A percentile compares a stretch with the other conserved stretches of the same genome.
Evolutionary conservation across 768 basidiomycete species (phyloP).

Genomic region (Mrakia hoshinonis): DNA sequence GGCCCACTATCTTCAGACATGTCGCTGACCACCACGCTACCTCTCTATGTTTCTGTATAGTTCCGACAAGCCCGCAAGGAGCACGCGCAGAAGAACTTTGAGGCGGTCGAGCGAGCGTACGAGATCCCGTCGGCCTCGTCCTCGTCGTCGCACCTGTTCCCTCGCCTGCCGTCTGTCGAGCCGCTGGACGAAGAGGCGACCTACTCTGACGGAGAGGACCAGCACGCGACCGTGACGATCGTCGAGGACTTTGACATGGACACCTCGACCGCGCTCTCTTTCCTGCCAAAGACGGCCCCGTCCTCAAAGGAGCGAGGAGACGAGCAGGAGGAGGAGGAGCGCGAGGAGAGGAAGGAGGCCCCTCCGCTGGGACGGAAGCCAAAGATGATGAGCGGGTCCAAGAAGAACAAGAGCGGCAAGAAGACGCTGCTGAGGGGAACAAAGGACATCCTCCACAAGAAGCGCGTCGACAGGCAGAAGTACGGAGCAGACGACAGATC

Average conservation of each 20-base stretch:
- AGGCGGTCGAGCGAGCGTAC: constrained; percentile 25
- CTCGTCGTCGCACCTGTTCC: neutral
- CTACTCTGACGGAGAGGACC: constrained; percentile 26
- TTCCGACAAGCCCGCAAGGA: constrained; percentile 25
- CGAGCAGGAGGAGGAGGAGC: neutral
- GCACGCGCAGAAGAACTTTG: constrained; percentile 23
- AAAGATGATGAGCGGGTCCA: constrained; percentile 18
- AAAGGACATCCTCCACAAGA: constrained; percentile 16
- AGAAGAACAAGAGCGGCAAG: constrained; percentile 30
- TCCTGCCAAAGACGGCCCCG: neutral
- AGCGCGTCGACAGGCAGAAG: constrained; percentile 10
- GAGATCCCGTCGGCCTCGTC: constrained; percentile 13
- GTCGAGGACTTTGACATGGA: constrained; percentile 27
- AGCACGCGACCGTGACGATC: constrained; percentile 27
- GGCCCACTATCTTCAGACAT: no score
- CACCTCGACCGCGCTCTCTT: neutral
- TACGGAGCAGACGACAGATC: neutral
- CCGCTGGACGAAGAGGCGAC: constrained; percentile 26
- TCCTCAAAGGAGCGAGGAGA: neutral
- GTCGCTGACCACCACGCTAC: neutral
- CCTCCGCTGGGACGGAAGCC: constrained; percentile 15
- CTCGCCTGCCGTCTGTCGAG: neutral
- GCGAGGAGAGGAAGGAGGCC: constrained; percentile 4
- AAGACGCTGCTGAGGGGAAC: constrained; percentile 28
- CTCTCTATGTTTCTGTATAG: neutral